Base-by-base conservation (phyloP, 2,329 filamentous ascomycete genomes). In the Trichoderma simmonsii region DNA sequence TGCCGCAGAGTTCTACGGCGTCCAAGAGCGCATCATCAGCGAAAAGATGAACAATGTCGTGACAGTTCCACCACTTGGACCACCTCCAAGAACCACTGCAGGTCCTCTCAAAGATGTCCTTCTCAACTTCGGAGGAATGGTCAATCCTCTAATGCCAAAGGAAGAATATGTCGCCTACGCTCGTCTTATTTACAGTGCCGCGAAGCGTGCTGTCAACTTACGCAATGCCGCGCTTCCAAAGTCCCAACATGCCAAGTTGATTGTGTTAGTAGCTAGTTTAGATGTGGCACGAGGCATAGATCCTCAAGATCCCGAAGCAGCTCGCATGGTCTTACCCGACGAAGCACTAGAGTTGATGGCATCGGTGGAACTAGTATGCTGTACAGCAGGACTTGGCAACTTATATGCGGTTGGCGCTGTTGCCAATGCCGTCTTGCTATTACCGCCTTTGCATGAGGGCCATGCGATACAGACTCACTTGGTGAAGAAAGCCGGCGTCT, bases 81-180 rank as follows among this genome's bases (percentile, higher is more conserved):
- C 70, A 5, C 70, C 70, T 11, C n/a, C 32, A 18, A 62, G 30
- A 36, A 63, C 59, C 6, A 48, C 24, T 32, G 5, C 11, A 12
- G 26, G 28, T 18, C 70, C 51, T 4, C 30, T 14, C 14, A 51
- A 66, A n/a, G 34, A 60, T 9, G 30, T 67, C 7, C 30, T 71
- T 34, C 60, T 71, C 62, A 71, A 71, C 9, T 67, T 71, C 24
- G 70, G 70, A 65, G 70, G 70, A 9, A 43, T 71, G 60, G 48
- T 66, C 26, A 71, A 71, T 34, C 70, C 70, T 30, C 48, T 71
- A 0, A 67, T 67, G 48, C 60, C 70, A 14, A 43, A 39, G 3
- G 34, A 59, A n/a, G 70, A 71, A 4, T 66, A 65, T 15, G n/a
- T 71, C 8, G 62, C 48, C 9, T 71, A 71, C 26, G 62, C 70